These are phyloP conservation scores for Vanderwaltozyma yarrowii DNA, from an alignment of 805 yeast genomes.

Conservation along the genomic window DNA sequence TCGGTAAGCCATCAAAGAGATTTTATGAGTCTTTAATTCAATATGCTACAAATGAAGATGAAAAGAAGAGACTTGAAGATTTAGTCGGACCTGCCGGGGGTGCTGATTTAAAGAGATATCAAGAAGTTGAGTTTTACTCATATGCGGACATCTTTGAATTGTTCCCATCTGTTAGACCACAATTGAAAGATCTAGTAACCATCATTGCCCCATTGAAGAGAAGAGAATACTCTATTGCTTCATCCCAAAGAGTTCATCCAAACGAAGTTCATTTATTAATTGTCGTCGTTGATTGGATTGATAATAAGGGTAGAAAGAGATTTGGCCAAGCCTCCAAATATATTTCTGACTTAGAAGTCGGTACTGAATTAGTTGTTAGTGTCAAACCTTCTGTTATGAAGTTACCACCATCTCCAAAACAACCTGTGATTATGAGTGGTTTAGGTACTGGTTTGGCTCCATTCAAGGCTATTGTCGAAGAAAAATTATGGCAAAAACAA, in stretches of 20 bases:
- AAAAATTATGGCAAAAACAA: slow-evolving; percentile 83
- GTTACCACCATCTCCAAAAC: slow-evolving; percentile 74
- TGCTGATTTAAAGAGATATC: slow-evolving; percentile 68
- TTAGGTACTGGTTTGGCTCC: slow-evolving; percentile 98
- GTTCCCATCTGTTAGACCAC: slow-evolving; percentile 75
- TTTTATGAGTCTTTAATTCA: slow-evolving; percentile 77
- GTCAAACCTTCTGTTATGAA: slow-evolving; percentile 98
- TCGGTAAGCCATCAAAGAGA: slow-evolving; percentile 93
- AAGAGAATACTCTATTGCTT: slow-evolving; percentile 96
- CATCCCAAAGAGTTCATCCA: slow-evolving; percentile 87
- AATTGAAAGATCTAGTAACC: slow-evolving; percentile 55
- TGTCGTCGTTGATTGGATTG: slow-evolving; percentile 95
- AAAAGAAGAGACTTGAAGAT: slow-evolving; percentile 49
- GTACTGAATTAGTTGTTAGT: slow-evolving; percentile 81
- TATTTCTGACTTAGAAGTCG: slow-evolving; percentile 66
- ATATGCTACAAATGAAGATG: slow-evolving; percentile 59
- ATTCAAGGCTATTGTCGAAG: slow-evolving; percentile 94
- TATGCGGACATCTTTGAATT: slow-evolving; percentile 74
- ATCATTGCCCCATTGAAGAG: slow-evolving; percentile 83
- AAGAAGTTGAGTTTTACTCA: slow-evolving; percentile 72
- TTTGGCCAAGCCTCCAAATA: slow-evolving; percentile 93
- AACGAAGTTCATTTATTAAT: slow-evolving; percentile 83
- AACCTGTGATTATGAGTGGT: slow-evolving; percentile 94
- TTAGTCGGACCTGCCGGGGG: slow-evolving; percentile 77
- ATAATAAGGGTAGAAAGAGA: slow-evolving; percentile 72